These are phyloP conservation scores for Pyrus hybrid DNA, from an alignment of 331 rosid genomes.

Conservation along the genomic window DNA sequence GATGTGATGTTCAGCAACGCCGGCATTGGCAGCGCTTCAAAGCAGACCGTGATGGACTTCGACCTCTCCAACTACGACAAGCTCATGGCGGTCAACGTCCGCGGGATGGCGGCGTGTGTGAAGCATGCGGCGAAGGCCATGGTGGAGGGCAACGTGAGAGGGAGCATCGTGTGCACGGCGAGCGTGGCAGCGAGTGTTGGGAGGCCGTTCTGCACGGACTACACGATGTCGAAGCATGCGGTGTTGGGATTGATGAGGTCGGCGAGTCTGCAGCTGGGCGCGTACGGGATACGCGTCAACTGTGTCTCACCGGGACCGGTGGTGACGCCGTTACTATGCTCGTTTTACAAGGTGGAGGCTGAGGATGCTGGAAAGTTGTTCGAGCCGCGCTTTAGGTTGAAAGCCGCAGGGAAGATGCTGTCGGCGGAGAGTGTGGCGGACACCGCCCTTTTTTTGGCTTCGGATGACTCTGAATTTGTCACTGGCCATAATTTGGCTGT, in stretches of 20 bases:
- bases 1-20: neutral
- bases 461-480: conserved; percentile 35
- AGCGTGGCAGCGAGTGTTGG: neutral
- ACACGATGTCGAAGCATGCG: conserved; percentile 19
- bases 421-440: neutral
- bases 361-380: neutral
- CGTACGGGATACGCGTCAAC: conserved; percentile 8
- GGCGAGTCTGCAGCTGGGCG: conserved; percentile 9
- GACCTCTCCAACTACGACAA: no score
- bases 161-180: conserved; percentile 13
- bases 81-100: no score
- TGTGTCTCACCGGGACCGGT: conserved; percentile 9
- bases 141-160: neutral
- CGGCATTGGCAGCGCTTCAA: no score
- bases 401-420: neutral
- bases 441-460: conserved; percentile 37
- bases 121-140: conserved; percentile 6
- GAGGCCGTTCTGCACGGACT: neutral
- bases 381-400: neutral
- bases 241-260: conserved; percentile 18
- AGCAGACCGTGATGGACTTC: no score
- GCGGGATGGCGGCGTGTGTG: conserved; percentile 5
- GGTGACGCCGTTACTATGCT: neutral
- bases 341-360: neutral
- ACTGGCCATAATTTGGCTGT: conserved; percentile 42